These are phyloP conservation scores for Ensete ventricosum DNA, from an alignment of 176 grass and related monocot genomes.

Conservation along the genomic window DNA sequence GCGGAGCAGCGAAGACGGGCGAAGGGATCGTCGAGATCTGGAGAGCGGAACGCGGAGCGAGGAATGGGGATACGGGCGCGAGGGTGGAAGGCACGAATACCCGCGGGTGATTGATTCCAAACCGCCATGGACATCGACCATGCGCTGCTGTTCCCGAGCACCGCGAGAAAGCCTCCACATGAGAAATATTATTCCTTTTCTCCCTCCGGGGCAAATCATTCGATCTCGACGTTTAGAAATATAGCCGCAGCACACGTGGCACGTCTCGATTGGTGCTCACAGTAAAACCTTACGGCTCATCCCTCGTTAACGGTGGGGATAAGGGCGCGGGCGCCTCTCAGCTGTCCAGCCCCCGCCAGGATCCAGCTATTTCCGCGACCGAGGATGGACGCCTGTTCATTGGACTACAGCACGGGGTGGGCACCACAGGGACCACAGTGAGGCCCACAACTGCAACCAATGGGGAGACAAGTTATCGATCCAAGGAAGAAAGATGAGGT, in stretches of 20 bases:
- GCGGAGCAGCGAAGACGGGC: neutral
- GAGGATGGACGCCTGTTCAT: neutral
- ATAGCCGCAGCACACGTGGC: neutral
- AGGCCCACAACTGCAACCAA: neutral
- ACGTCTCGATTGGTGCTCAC: neutral
- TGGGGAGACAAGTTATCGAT: neutral
- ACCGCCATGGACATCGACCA: neutral
- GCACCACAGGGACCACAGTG: neutral
- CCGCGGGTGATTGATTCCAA: neutral
- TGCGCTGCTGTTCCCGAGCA: slow-evolving; percentile 5
- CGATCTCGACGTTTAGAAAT: too few species aligned
- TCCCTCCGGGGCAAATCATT: too few species aligned
- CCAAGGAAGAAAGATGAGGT: too few species aligned
- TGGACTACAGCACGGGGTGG: neutral
- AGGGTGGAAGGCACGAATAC: neutral
- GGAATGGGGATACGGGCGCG: neutral
- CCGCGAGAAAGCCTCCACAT: too few species aligned
- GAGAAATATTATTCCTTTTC: too few species aligned
- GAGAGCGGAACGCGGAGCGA: neutral
- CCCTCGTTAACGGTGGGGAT: neutral
- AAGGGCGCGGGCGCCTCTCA: neutral
- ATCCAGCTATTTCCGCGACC: neutral
- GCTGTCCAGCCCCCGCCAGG: neutral
- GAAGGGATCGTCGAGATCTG: slow-evolving; percentile 1
- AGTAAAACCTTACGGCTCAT: neutral